These are phyloP conservation scores for Cyberlindnera galapagoensis DNA, from an alignment of 805 yeast species.

Conservation along the genomic window DNA sequence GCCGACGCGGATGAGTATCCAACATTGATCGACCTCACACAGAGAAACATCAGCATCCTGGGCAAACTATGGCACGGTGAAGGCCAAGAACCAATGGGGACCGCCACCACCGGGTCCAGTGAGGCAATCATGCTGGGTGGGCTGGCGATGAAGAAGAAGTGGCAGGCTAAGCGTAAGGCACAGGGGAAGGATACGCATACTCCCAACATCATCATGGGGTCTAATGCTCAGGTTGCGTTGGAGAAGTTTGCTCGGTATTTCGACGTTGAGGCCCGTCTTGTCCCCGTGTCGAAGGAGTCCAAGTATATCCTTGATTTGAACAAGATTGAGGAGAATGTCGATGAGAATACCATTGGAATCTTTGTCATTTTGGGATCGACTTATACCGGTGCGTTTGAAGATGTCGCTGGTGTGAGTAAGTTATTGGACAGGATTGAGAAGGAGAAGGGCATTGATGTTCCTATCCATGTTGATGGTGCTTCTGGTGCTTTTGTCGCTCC, in stretches of 20 bases:
- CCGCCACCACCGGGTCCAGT: slow-evolving; percentile 90
- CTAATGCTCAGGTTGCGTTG: slow-evolving; percentile 89
- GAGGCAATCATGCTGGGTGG: slow-evolving; percentile 96
- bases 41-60: slow-evolving; percentile 75
- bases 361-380: slow-evolving; percentile 88
- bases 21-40: slow-evolving; percentile 68
- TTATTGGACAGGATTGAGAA: slow-evolving; percentile 64
- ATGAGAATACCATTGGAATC: slow-evolving; percentile 90
- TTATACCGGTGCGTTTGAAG: slow-evolving; percentile 88
- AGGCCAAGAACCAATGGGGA: slow-evolving; percentile 53
- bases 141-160: slow-evolving; percentile 80
- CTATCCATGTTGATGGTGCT: slow-evolving; percentile 93
- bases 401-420: slow-evolving; percentile 53
- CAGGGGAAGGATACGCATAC: slow-evolving; percentile 52
- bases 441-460: slow-evolving; percentile 60
- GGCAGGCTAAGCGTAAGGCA: slow-evolving; percentile 65
- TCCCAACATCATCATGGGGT: slow-evolving; percentile 88
- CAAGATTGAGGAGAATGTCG: slow-evolving; percentile 57
- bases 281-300: slow-evolving; percentile 55
- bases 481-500: slow-evolving; percentile 90
- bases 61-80: slow-evolving; percentile 81
- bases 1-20: slow-evolving; percentile 96
- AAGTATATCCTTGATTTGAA: slow-evolving; percentile 60
- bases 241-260: slow-evolving; percentile 93
- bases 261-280: slow-evolving; percentile 79